Conservation (phyloP, 768 basidiomycete genomes). For the Jaapia argillacea region DNA sequence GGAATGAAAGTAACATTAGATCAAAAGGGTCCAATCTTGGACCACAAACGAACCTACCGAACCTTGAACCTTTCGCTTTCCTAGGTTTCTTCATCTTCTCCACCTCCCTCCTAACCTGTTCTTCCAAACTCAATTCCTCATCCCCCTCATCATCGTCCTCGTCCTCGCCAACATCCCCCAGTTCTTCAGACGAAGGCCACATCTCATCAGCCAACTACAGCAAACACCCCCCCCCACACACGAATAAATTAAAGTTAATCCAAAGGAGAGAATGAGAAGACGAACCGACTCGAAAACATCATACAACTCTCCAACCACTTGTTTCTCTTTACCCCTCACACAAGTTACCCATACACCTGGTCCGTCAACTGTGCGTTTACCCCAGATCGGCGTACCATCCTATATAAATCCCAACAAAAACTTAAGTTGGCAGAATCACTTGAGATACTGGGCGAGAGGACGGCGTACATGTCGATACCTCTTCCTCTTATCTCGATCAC, state of each 20-base stretch:
- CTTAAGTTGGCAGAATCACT: too few species aligned
- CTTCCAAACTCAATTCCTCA: conserved; percentile 48
- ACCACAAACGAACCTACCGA: too few species aligned
- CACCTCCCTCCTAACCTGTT: conserved; percentile 62
- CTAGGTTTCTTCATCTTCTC: conserved; percentile 59
- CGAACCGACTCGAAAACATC: conserved; percentile 72
- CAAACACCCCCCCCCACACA: too few species aligned
- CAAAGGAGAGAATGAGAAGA: too few species aligned
- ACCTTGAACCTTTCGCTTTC: too few species aligned
- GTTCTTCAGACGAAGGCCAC: conserved; percentile 39
- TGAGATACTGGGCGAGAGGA: too few species aligned
- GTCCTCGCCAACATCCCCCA: conserved; percentile 14
- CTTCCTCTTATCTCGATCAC: neutral
- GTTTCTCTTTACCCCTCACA: conserved; percentile 76
- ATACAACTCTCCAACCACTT: conserved; percentile 65
- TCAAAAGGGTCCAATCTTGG: neutral
- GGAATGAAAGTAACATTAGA: neutral
- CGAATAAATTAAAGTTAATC: too few species aligned
- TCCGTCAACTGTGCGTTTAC: conserved; percentile 57
- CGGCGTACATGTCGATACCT: neutral
- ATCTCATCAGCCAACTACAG: conserved; percentile 65
- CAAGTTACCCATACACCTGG: conserved; percentile 85
- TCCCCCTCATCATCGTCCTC: conserved; percentile 24
- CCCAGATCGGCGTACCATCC: conserved; percentile 65
- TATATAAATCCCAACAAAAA: conserved; percentile 13